Percentiles rank a stretch among this genome's conserved stretches.
Evolutionary conservation across 83 land plant genomes (phyloP).

Genomic region (Isoetes engelmannii): DNA sequence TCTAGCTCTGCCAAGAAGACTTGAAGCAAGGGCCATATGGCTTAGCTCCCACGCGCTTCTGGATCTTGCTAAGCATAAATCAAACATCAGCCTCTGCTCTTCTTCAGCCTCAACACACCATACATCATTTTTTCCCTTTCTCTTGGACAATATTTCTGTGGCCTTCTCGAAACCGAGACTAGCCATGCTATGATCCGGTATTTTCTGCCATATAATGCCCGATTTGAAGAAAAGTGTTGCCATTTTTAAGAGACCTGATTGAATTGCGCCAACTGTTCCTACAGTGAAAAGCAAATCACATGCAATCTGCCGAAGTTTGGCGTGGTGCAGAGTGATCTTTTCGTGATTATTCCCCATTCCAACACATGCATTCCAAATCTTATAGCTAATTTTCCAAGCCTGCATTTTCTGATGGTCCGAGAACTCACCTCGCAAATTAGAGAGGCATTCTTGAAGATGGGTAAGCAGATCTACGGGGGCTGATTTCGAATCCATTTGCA

Average conservation of each 20-base stretch:
- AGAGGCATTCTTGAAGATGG: too few species aligned
- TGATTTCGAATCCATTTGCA: too few species aligned
- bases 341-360: conserved; percentile 56
- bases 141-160: conserved; percentile 45
- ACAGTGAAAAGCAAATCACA: conserved; percentile 62
- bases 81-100: conserved; percentile 46
- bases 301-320: conserved; percentile 68
- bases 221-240: conserved; percentile 67
- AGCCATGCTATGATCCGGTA: conserved; percentile 44
- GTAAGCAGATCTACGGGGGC: too few species aligned
- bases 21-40: conserved; percentile 55
- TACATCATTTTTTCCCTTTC: conserved; percentile 7
- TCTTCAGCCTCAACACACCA: conserved; percentile 28
- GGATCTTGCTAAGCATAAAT: conserved; percentile 61
- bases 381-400: conserved; percentile 75
- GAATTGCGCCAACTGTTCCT: conserved; percentile 47
- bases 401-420: conserved; percentile 40
- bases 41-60: conserved; percentile 65
- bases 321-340: conserved; percentile 36
- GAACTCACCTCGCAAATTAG: conserved; percentile 7
- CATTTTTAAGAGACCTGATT: conserved; percentile 50
- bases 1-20: conserved; percentile 61
- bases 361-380: conserved; percentile 94
- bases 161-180: conserved; percentile 67
- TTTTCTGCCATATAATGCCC: conserved; percentile 64